Evolutionary conservation across 345 rosid genomes (phyloP).

Genomic region (Linum usitatissimum): DNA sequence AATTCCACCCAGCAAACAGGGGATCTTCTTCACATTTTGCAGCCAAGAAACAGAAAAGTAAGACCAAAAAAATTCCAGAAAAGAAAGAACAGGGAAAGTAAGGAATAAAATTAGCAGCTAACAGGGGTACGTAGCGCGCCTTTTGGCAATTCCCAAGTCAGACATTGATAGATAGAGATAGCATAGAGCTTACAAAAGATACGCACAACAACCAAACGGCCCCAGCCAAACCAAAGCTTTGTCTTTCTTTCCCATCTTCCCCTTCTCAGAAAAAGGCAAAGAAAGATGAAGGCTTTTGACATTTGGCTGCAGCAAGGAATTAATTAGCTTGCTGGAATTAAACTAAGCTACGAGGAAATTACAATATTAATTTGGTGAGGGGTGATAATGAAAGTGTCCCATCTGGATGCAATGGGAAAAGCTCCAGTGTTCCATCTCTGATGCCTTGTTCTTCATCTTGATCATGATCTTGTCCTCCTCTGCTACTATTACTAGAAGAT

Average conservation of each 20-base stretch:
- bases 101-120: no score
- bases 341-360: not conserved
- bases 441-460: conserved; percentile 26
- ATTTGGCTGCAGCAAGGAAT: no score
- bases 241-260: not conserved
- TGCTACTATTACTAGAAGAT: not conserved
- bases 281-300: not conserved
- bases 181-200: no score
- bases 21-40: not conserved
- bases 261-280: not conserved
- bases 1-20: not conserved
- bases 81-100: no score
- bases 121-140: no score
- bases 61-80: no score
- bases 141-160: no score
- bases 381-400: conserved; percentile 27
- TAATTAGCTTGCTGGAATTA: not conserved
- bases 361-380: not conserved
- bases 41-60: not conserved
- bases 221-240: not conserved
- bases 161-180: no score
- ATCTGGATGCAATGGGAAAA: conserved; percentile 94
- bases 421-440: conserved; percentile 71
- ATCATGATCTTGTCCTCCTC: not conserved
- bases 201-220: not conserved